Base-by-base conservation (phyloP, 495 filamentous ascomycete species). In the Podospora appendiculata region DNA sequence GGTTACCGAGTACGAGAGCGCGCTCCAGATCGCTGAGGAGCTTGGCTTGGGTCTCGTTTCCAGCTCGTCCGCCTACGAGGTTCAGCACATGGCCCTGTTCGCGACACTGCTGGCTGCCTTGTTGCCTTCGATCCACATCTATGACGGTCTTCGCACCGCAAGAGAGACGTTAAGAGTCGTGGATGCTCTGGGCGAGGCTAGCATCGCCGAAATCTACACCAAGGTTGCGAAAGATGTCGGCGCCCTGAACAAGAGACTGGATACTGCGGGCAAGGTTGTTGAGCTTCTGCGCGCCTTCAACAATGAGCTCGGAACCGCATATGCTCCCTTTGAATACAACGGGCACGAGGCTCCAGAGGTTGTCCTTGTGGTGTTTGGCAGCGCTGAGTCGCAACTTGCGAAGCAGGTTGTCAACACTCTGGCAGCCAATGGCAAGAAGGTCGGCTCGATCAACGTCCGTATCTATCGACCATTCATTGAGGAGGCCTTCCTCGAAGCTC, bases 401-500 rank as follows among this genome's bases (percentile, higher is more conserved):
- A 80, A 85, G 49, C 90, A 95, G 69, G 81, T 97, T 47, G 87
- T 88, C 3, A 71, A 80, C 35, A 82, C 82, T 18, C 72, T 97
- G 47, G 78, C 83, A 19, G 80, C 81, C 56, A 76, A 82, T 52
- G 89, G 84, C 56, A 76, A 79, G 49, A 85, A 82, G 64, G 79
- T 96, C 50, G 93, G 93, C 54, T 88, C 90, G 16, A 72, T 98
- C 59, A 90, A 87, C 57, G 92, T 97, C 46, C 85, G 93, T 51
- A 79, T 98, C 47, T 97, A 96, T 74, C 81, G 90, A 32, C 93
- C 93, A 1, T 97, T 98, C 65, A 81, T 90, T 25, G 93, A 98
- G 70, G 87, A 93, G 58, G 88, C 87, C 49, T 98, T 98, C 75
- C 75, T 96, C 45, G 80, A 83, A 40, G 80, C 78, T 3, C 76